Evolutionary conservation across 2,329 filamentous ascomycete species (phyloP), one percentile per base, ranked within the genome.

Genomic region (Tolypocladium sp.): DNA sequence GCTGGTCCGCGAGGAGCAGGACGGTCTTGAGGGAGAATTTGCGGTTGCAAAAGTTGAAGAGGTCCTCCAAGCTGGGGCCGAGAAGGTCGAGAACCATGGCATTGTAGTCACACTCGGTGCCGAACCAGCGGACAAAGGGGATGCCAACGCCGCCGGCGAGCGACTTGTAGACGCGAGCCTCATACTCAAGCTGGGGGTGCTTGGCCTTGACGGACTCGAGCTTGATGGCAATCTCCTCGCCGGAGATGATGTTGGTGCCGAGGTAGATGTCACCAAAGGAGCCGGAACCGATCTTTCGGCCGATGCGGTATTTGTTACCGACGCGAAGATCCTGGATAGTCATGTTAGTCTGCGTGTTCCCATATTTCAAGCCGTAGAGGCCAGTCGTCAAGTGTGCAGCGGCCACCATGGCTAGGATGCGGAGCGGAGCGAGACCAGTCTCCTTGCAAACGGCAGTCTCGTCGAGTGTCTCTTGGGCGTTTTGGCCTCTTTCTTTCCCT

Each of bases 31-130:
- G 80, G 15, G 94, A 97, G 82, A 97, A 99, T 76, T 97, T 97
- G 76, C 94, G 90, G 87, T 97, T 97, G 87, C 94, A 99, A 77
- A 97, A 97, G 85, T 99, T 97, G 90, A 99, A 99, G 40, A 99
- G 84, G 73, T 99, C 94, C 78, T 99, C 94, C 76, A 99, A 79
- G 71, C 89, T 94, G 66, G 94, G 94, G 44, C 94, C 94, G 60
- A 99, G 89, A 33, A 99, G 87, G 72, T 99, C 94, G 65, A 97
- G 86, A 57, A 99, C 94, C 94, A 99, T 97, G 75, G 94, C 94
- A 78, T 99, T 97, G 86, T 99, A 97, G 80, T 97, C 94, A 77
- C 93, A 97, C 79, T 99, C 94, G 62, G 93, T 97, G 67, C 94
- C 94, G 77, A 97, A 99, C 94, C 94, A 99, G 78, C 93, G 92